These are phyloP conservation scores for Elsinoe ampelina DNA, from an alignment of 2,329 filamentous ascomycete genomes.

Conservation along the genomic window DNA sequence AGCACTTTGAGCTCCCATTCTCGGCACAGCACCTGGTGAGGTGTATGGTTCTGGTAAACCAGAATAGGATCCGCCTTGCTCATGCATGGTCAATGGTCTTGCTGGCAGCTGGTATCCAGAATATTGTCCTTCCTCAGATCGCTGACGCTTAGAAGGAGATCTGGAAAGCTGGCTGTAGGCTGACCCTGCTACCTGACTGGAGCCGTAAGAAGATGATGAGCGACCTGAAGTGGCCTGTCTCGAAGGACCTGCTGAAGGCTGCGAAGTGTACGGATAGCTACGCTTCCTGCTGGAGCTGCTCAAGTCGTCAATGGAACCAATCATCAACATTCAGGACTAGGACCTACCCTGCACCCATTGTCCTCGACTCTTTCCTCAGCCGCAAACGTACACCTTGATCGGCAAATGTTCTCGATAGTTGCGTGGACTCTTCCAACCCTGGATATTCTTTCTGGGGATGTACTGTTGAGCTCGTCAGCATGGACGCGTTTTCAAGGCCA, in stretches of 20 bases:
- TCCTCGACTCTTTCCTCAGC: constrained; percentile 69
- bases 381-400: constrained; percentile 79
- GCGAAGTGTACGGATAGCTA: constrained; percentile 11
- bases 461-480: constrained; percentile 24
- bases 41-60: constrained; percentile 7
- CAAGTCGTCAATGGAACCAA: neutral
- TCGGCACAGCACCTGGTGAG: constrained; percentile 5
- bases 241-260: constrained; percentile 6
- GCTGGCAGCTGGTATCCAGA: constrained; percentile 8
- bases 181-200: constrained; percentile 4
- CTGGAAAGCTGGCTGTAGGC: constrained; percentile 10
- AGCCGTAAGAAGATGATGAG: constrained; percentile 2
- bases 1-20: constrained; percentile 4
- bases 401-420: constrained; percentile 70
- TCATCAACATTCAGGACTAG: neutral
- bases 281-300: constrained; percentile 12
- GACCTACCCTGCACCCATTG: constrained; percentile 20
- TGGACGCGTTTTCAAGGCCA: neutral
- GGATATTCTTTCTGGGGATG: constrained; percentile 59
- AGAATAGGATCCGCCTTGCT: neutral
- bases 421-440: constrained; percentile 72
- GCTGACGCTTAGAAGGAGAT: constrained; percentile 11
- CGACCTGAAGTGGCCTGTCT: constrained; percentile 8
- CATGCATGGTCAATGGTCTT: constrained; percentile 5
- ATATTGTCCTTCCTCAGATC: constrained; percentile 13